These are phyloP conservation scores for Solioccasus polychromus DNA, from an alignment of 768 basidiomycete species.

Conservation along the genomic window DNA sequence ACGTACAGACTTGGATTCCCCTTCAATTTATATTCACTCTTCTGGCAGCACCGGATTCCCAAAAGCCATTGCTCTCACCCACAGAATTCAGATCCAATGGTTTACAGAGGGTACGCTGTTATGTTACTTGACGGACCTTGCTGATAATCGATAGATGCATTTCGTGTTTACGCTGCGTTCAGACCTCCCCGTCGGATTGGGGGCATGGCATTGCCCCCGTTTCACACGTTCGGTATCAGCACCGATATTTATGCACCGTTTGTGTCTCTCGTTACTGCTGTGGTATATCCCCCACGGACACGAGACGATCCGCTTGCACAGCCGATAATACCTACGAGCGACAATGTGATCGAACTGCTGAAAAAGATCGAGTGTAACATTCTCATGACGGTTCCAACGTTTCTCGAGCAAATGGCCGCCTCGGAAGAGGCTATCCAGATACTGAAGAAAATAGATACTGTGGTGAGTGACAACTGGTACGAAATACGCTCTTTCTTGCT, in stretches of 20 bases:
- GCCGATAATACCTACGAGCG: conserved; percentile 39
- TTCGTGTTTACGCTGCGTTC: background rate
- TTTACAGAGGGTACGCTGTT: conserved; percentile 30
- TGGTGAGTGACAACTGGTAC: conserved; percentile 24
- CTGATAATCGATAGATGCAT: conserved; percentile 3
- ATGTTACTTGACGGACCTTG: background rate
- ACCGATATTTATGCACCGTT: conserved; percentile 19
- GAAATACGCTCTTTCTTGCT: background rate
- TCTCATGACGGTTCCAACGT: conserved; percentile 34
- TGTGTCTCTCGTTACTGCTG: conserved; percentile 9
- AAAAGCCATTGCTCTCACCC: conserved; percentile 41
- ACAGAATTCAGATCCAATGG: conserved; percentile 35
- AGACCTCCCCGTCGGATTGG: conserved; percentile 17
- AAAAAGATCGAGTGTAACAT: conserved; percentile 25
- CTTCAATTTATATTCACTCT: conserved; percentile 45
- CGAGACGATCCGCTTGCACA: conserved; percentile 12
- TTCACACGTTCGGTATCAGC: conserved; percentile 24
- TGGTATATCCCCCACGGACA: conserved; percentile 30
- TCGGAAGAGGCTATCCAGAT: conserved; percentile 20
- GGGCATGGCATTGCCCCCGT: conserved; percentile 26
- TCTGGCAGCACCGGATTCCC: conserved; percentile 51
- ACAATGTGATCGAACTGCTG: conserved; percentile 37
- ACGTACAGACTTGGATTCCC: conserved; percentile 30
- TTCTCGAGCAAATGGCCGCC: conserved; percentile 36
- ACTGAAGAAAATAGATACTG: conserved; percentile 19